Base-by-base conservation (phyloP, 371 early-diverging fungal species). In the Mortierella sp. region DNA sequence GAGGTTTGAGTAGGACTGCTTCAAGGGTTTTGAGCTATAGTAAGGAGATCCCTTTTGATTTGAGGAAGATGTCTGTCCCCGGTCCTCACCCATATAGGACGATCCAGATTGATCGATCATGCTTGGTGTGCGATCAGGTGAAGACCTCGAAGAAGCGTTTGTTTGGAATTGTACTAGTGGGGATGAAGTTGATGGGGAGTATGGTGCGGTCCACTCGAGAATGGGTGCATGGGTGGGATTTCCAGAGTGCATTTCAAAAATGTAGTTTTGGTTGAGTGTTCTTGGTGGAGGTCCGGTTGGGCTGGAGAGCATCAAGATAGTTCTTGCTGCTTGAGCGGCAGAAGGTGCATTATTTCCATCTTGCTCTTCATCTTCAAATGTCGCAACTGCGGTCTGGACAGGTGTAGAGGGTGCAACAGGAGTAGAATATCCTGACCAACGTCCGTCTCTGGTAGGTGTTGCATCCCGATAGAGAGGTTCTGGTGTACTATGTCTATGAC, bases 271-370 rank as follows among this genome's bases (percentile, higher is more conserved):
- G 45, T 62, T 75, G 19, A 71, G 60, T 7, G 68, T 61, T 51
- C 77, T 66, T 10, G 77, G 61, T n/a, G 77, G 40, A 23, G 77
- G 77, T 23, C 71, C 60, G 7, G 77, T 71, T 2, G 77, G 77
- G 23, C 77, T 76, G 12, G 77, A 76, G 64, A 76, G 72, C 77
- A 76, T 76, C 64, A 76, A 28, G 42, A 76, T 76, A 8, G 77
- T 76, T 43, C 42, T 28, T 29, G 77, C 77, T 5, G 56, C 77
- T 32, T 76, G 77, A 1, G 77, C 68, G 3, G 54, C 72, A 2
- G 77, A 76, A 8, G 77, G 71, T 3, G 35, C 71, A 35, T 51
- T 64, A 9, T 22, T 59, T 10, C 64, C 77, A 5, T 59, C 63
- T 8, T 49, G 61, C 37, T 69, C 68, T 4, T 68, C 68, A 22